Conservation (phyloP, 106 monocot genomes). For the Amphibolis antarctica region DNA sequence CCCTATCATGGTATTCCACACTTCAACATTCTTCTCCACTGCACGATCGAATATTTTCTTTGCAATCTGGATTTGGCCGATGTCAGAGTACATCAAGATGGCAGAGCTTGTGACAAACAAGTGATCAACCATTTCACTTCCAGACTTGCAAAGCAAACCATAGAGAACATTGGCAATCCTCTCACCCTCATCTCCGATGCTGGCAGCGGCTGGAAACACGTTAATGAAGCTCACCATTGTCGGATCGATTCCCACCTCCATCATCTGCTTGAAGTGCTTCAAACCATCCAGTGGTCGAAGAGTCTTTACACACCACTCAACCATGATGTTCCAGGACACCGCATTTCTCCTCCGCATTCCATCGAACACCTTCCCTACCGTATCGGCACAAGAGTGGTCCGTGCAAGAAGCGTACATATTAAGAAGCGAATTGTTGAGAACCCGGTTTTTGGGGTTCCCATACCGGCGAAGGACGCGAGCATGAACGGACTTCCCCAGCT, state of each 20-base stretch:
- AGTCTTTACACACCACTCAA: slow-evolving; percentile 45
- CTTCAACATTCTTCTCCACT: slow-evolving; percentile 44
- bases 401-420: slow-evolving; percentile 55
- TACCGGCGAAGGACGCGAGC: slow-evolving; percentile 43
- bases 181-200: neutral
- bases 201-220: slow-evolving; percentile 38
- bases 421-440: slow-evolving; percentile 74
- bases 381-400: neutral
- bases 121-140: slow-evolving; percentile 27
- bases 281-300: slow-evolving; percentile 25
- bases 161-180: slow-evolving; percentile 16
- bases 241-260: slow-evolving; percentile 33
- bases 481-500: slow-evolving; percentile 67
- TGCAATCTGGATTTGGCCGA: slow-evolving; percentile 32
- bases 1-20: slow-evolving; percentile 99
- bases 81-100: slow-evolving; percentile 48
- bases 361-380: slow-evolving; percentile 44
- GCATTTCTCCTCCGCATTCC: slow-evolving; percentile 66
- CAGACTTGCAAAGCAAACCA: slow-evolving; percentile 48
- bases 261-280: slow-evolving; percentile 36
- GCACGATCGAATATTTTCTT: slow-evolving; percentile 45
- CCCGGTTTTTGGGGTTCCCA: slow-evolving; percentile 19
- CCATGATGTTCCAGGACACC: slow-evolving; percentile 79
- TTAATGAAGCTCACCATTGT: slow-evolving; percentile 67
- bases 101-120: slow-evolving; percentile 60